phyloP scores from a whole-genome alignment of 2,329 filamentous ascomycete species.

The Ceratocystis variospora region DNA sequence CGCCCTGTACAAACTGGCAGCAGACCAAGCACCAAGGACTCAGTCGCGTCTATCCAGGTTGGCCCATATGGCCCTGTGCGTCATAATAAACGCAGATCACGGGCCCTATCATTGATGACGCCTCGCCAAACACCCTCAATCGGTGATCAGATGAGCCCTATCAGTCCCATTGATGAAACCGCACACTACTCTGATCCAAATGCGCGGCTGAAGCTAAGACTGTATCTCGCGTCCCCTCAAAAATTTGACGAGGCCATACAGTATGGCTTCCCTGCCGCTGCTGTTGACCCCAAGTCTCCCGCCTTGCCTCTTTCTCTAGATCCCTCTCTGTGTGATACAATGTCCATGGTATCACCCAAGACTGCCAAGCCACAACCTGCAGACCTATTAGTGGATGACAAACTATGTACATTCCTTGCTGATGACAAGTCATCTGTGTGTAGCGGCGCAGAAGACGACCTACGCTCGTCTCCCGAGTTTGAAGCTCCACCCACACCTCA shows the following conservation, averaged over 20 bases:
- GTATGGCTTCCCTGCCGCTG: conserved; percentile 68
- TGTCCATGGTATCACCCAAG: conserved; percentile 13
- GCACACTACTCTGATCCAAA: conserved; percentile 85
- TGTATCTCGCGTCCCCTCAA: conserved; percentile 76
- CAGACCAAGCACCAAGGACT: conserved; percentile 34
- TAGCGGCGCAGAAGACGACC: conserved; percentile 31
- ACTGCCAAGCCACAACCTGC: conserved; percentile 22
- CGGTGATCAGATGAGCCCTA: conserved; percentile 18
- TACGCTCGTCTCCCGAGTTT: conserved; percentile 40
- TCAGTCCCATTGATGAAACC: conserved; percentile 49
- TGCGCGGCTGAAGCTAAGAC: conserved; percentile 69
- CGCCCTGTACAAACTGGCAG: conserved; percentile 39
- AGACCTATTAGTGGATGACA: conserved; percentile 9
- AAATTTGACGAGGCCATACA: conserved; percentile 94
- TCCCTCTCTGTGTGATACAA: conserved; percentile 9
- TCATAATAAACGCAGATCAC: conserved; percentile 39
- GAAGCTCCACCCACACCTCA: conserved; percentile 47
- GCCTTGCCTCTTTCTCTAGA: conserved; percentile 16
- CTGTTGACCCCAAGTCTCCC: conserved; percentile 20
- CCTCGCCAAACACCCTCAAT: conserved; percentile 25
- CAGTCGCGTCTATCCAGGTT: conserved; percentile 24
- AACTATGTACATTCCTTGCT: conserved; percentile 15
- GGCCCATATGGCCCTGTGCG: conserved; percentile 23
- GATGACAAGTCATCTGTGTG: conserved; percentile 41
- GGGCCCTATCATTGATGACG: conserved; percentile 41